These are phyloP conservation scores for Pseudogymnoascus sp. DNA, from an alignment of 2,329 filamentous ascomycete genomes.

Conservation along the genomic window DNA sequence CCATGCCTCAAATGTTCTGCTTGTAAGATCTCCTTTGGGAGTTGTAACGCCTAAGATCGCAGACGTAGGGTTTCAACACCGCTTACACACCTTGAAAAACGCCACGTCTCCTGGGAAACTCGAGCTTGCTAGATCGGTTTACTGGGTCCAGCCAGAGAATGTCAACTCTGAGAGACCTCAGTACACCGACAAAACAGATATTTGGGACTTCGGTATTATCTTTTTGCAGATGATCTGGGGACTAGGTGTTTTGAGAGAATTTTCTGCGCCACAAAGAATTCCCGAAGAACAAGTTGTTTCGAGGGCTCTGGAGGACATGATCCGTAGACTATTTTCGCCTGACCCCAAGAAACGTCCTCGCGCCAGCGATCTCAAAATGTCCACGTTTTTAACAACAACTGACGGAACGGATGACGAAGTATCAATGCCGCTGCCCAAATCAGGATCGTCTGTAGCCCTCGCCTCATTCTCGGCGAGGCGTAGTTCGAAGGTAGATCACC, in stretches of 20 bases:
- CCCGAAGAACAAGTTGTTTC: slow-evolving; percentile 66
- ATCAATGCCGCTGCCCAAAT: slow-evolving; percentile 46
- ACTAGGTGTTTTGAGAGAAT: slow-evolving; percentile 63
- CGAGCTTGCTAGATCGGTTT: slow-evolving; percentile 58
- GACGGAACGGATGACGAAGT: slow-evolving; percentile 3
- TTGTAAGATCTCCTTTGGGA: slow-evolving; percentile 61
- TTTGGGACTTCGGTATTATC: slow-evolving; percentile 90
- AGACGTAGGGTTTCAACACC: slow-evolving; percentile 62
- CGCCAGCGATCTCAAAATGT: slow-evolving; percentile 46
- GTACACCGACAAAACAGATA: slow-evolving; percentile 71
- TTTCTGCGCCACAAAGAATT: slow-evolving; percentile 68
- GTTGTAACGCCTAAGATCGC: slow-evolving; percentile 65
- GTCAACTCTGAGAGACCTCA: slow-evolving; percentile 51
- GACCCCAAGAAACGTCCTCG: slow-evolving; percentile 78
- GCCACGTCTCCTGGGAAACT: slow-evolving; percentile 38
- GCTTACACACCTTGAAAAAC: slow-evolving; percentile 53
- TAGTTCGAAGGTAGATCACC: slow-evolving; percentile 5
- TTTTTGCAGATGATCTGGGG: slow-evolving; percentile 94
- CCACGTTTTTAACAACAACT: slow-evolving; percentile 1
- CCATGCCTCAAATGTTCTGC: slow-evolving; percentile 68
- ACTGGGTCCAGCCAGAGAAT: slow-evolving; percentile 77
- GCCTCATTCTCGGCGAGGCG: slow-evolving; percentile 30
- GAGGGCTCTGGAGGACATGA: slow-evolving; percentile 65
- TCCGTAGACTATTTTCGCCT: slow-evolving; percentile 74
- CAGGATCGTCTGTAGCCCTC: slow-evolving; percentile 44